Conservation (phyloP, 2,329 filamentous ascomycete genomes). For the Bipolaris oryzae region DNA sequence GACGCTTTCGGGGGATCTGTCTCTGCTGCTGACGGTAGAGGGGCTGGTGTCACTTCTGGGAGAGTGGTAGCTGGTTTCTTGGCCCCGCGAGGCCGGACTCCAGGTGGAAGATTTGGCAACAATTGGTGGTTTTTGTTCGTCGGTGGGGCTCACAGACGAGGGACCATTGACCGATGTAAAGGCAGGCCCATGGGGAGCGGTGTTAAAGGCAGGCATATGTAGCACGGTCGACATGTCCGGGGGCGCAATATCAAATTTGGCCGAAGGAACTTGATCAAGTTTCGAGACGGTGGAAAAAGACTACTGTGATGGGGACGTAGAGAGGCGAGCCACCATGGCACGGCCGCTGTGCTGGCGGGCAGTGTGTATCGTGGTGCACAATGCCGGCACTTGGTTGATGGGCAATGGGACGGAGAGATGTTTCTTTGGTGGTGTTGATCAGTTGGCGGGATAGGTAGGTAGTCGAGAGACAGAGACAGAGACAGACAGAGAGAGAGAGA, state of each 20-base stretch:
- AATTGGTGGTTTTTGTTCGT: constrained; percentile 29
- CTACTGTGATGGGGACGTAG: constrained; percentile 1
- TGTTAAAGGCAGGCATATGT: constrained; percentile 38
- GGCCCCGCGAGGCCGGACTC: constrained; percentile 21
- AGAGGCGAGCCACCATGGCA: constrained; percentile 9
- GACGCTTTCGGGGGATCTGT: constrained; percentile 38
- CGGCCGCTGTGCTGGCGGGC: background rate
- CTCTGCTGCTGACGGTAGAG: constrained; percentile 26
- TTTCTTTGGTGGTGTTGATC: background rate
- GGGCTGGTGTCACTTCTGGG: constrained; percentile 28
- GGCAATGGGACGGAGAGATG: background rate
- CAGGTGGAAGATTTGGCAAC: constrained; percentile 25
- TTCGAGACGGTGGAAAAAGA: constrained; percentile 3
- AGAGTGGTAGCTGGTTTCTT: constrained; percentile 30
- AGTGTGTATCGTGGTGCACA: constrained; percentile 14
- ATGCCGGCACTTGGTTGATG: constrained; percentile 3
- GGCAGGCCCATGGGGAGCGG: constrained; percentile 39
- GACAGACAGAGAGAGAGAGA: no score
- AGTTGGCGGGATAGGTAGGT: background rate
- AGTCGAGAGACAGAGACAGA: background rate
- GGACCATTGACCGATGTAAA: constrained; percentile 48
- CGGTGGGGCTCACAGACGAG: constrained; percentile 35
- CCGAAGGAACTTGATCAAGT: background rate
- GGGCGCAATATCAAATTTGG: constrained; percentile 1
- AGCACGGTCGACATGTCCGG: constrained; percentile 45